Conservation (phyloP, 306 rosid genomes). For the Quercus dentata region DNA sequence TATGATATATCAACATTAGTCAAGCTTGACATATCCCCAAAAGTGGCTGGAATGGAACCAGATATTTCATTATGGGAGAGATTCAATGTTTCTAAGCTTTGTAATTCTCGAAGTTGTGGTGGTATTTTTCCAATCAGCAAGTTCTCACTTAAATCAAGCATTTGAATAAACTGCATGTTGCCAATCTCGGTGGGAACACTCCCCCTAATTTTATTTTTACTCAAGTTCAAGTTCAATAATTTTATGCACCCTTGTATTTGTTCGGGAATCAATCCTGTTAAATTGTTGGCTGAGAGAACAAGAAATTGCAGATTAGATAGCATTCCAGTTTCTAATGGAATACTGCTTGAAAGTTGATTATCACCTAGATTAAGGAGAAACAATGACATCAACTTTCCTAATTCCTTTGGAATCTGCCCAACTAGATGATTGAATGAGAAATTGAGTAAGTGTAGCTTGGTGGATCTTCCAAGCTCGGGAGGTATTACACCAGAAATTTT, state of each 20-base stretch:
- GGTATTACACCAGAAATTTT: too few species aligned
- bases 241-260: too few species aligned
- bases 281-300: too few species aligned
- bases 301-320: too few species aligned
- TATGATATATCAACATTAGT: slow-evolving; percentile 28
- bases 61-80: slow-evolving; percentile 41
- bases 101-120: slow-evolving; percentile 22
- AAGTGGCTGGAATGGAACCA: slow-evolving; percentile 39
- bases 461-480: too few species aligned
- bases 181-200: not conserved
- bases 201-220: too few species aligned
- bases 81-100: slow-evolving; percentile 28
- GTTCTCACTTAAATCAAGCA: slow-evolving; percentile 44
- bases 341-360: too few species aligned
- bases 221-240: too few species aligned
- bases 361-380: too few species aligned
- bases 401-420: slow-evolving; percentile 34
- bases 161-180: slow-evolving; percentile 12
- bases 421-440: slow-evolving; percentile 30
- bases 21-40: slow-evolving; percentile 19
- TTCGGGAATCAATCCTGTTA: too few species aligned
- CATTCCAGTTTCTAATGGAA: too few species aligned
- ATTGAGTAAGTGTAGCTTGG: not conserved
- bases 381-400: not conserved
- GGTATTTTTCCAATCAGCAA: slow-evolving; percentile 28